phyloP scores from a whole-genome alignment of 768 basidiomycete species.

The Tubosaeta sp. region DNA sequence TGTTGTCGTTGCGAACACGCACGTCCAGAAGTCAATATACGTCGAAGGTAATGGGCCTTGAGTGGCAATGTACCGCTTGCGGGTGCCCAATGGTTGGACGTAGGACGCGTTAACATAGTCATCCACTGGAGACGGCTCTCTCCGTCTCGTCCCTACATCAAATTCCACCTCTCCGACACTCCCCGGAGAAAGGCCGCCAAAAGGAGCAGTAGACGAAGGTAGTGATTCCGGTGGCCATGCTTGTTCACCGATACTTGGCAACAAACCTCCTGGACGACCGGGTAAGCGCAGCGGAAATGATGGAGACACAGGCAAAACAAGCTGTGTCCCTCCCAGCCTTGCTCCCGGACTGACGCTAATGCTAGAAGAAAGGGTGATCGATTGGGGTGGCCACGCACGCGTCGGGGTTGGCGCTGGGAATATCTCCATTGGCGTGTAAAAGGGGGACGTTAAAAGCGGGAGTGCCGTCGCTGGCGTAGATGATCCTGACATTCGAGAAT shows the following conservation, averaged over 20 bases:
- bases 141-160: constrained; percentile 2
- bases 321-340: constrained; percentile 7
- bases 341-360: neutral
- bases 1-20: constrained; percentile 31
- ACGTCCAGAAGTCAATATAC: constrained; percentile 93
- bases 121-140: constrained; percentile 45
- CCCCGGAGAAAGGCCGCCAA: neutral
- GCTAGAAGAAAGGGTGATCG: constrained; percentile 2
- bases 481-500: constrained; percentile 17
- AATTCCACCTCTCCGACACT: neutral
- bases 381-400: constrained; percentile 5
- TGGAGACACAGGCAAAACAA: constrained; percentile 2
- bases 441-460: constrained; percentile 21
- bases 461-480: constrained; percentile 20
- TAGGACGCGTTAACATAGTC: constrained; percentile 97
- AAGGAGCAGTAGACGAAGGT: neutral
- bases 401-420: constrained; percentile 12
- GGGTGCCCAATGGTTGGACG: constrained; percentile 82
- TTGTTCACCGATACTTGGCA: constrained; percentile 18
- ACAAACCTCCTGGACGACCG: constrained; percentile 4
- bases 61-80: constrained; percentile 86
- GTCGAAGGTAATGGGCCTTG: constrained; percentile 92
- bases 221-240: constrained; percentile 1
- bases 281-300: constrained; percentile 19
- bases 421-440: constrained; percentile 28